A percentile compares a stretch with the other conserved stretches of the same genome.
phyloP scores from a whole-genome alignment of 2,329 filamentous ascomycete genomes.

The Ophiocordyceps camponoti-floridani region DNA sequence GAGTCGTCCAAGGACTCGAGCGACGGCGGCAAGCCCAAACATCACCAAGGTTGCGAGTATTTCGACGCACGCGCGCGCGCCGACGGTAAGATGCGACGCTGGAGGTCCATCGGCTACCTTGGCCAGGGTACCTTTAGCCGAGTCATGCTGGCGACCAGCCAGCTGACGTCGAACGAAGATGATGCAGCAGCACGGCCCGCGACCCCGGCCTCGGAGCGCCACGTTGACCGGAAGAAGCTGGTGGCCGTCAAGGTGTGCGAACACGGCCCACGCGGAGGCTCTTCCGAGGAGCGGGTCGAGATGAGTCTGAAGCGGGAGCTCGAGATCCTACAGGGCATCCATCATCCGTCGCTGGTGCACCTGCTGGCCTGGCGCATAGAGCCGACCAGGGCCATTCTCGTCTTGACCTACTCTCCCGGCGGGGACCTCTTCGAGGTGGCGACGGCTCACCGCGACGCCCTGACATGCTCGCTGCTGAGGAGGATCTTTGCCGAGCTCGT shows the following conservation, averaged over 20 bases:
- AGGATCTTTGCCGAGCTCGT: constrained; percentile 85
- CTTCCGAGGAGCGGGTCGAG: constrained; percentile 82
- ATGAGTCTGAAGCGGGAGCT: constrained; percentile 88
- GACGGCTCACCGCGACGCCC: constrained; percentile 47
- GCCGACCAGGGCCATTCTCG: constrained; percentile 62
- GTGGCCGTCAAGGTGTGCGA: constrained; percentile 94
- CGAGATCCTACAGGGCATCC: constrained; percentile 76
- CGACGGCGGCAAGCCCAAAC: constrained; percentile 24
- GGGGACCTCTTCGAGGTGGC: constrained; percentile 92
- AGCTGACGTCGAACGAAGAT: constrained; percentile 26
- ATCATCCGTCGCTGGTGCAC: constrained; percentile 78
- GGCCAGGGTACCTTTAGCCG: constrained; percentile 93
- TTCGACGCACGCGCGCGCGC: constrained; percentile 52
- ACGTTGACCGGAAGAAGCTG: constrained; percentile 51
- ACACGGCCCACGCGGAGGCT: constrained; percentile 82
- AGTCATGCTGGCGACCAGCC: constrained; percentile 77
- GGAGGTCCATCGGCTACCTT: constrained; percentile 62
- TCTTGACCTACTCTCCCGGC: constrained; percentile 82
- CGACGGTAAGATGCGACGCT: constrained; percentile 54
- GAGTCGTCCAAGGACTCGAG: constrained; percentile 39
- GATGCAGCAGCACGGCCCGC: constrained; percentile 9
- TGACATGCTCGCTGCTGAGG: constrained; percentile 53
- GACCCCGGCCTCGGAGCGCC: constrained; percentile 14
- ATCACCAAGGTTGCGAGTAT: constrained; percentile 30
- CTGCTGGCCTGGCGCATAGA: constrained; percentile 85